phyloP scores from a whole-genome alignment of 1,284 basidiomycete genomes.

The Tremellales sp. region DNA sequence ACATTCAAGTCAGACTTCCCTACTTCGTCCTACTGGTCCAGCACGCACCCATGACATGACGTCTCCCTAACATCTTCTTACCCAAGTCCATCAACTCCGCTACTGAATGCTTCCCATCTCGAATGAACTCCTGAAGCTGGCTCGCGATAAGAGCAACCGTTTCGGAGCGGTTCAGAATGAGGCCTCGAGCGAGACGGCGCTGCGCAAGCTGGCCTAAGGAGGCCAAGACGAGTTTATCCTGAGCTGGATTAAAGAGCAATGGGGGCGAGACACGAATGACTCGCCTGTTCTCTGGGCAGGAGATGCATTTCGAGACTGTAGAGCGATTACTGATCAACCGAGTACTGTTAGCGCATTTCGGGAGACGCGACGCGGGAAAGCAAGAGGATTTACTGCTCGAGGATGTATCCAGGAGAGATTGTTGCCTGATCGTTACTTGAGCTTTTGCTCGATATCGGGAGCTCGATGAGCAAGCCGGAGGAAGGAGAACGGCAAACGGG shows the following conservation, averaged over 20 bases:
- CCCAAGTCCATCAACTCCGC: constrained; percentile 88
- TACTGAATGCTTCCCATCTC: constrained; percentile 88
- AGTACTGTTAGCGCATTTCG: too few species aligned
- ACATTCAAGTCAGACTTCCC: background rate
- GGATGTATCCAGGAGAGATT: too few species aligned
- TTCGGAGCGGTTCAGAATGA: constrained; percentile 82
- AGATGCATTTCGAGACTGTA: constrained; percentile 42
- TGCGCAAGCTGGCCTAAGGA: constrained; percentile 85
- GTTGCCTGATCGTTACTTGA: too few species aligned
- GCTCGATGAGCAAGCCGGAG: too few species aligned
- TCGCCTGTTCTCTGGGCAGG: constrained; percentile 41
- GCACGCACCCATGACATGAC: constrained; percentile 68
- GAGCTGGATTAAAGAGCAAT: background rate
- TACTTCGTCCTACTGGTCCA: background rate
- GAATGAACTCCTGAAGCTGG: constrained; percentile 87
- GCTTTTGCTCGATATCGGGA: too few species aligned
- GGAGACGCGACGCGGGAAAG: too few species aligned
- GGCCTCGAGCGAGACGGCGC: constrained; percentile 85
- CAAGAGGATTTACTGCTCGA: too few species aligned
- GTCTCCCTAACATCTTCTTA: constrained; percentile 78
- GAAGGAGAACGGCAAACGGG: too few species aligned
- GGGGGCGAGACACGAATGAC: constrained; percentile 6
- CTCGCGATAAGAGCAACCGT: constrained; percentile 83
- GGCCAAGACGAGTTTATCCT: constrained; percentile 51
- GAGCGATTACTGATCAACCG: too few species aligned